Percentiles rank a stretch among this genome's conserved stretches.
phyloP scores from a whole-genome alignment of 2,329 filamentous ascomycete genomes.

The Aureobasidium musti region DNA sequence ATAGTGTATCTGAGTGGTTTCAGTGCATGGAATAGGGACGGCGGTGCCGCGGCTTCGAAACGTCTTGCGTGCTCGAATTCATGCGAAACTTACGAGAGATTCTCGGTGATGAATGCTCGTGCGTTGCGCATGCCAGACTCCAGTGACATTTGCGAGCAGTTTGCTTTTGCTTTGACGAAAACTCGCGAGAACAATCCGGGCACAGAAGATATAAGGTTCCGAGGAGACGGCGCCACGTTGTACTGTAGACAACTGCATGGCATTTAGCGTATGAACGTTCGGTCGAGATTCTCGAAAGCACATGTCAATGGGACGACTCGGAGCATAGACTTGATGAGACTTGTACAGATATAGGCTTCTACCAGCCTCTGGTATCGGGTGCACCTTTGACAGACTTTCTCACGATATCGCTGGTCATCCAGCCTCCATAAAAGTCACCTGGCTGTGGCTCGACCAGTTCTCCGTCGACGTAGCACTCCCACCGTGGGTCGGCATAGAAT shows the following conservation, averaged over 20 bases:
- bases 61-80: neutral
- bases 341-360: neutral
- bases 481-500: slow-evolving; percentile 60
- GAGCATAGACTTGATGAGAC: neutral
- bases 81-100: slow-evolving; percentile 4
- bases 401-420: slow-evolving; percentile 63
- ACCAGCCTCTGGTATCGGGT: slow-evolving; percentile 44
- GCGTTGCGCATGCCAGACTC: neutral
- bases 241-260: neutral
- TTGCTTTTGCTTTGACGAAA: neutral
- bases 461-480: slow-evolving; percentile 64
- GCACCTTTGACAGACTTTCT: slow-evolving; percentile 53
- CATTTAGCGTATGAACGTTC: neutral
- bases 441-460: slow-evolving; percentile 59
- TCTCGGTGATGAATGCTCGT: neutral
- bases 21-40: neutral
- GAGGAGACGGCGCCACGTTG: neutral
- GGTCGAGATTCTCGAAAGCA: neutral
- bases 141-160: neutral
- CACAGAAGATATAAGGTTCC: neutral
- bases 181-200: neutral
- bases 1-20: neutral
- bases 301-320: neutral
- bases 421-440: slow-evolving; percentile 65
- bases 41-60: neutral